These are phyloP conservation scores for Microbotryum scabiosae DNA, from an alignment of 1,284 basidiomycete genomes.

Conservation along the genomic window DNA sequence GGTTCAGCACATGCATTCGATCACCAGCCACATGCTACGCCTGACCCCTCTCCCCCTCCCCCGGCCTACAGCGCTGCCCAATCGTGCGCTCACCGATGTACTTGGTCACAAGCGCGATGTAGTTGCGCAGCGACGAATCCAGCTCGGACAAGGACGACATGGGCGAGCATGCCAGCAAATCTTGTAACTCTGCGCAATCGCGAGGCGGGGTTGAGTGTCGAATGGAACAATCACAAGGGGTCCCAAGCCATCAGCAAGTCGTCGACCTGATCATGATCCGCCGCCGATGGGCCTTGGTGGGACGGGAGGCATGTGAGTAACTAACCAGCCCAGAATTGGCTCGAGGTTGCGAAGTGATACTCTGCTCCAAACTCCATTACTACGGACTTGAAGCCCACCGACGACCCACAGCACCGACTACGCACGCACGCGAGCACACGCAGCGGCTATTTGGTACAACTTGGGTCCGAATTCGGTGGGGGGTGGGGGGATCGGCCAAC, in stretches of 20 bases:
- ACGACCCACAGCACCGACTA: too few species aligned
- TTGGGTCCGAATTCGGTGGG: too few species aligned
- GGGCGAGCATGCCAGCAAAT: conserved; percentile 59
- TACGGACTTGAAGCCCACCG: too few species aligned
- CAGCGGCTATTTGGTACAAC: too few species aligned
- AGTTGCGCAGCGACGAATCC: conserved; percentile 67
- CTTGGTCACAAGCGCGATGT: conserved; percentile 63
- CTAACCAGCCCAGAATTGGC: conserved; percentile 32
- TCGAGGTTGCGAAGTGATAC: conserved; percentile 23
- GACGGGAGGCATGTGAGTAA: neutral
- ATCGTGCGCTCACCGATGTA: conserved; percentile 43
- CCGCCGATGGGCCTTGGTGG: neutral
- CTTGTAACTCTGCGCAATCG: conserved; percentile 61
- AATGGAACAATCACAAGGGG: too few species aligned
- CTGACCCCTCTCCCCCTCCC: too few species aligned
- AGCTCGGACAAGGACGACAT: conserved; percentile 61
- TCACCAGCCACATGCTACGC: neutral
- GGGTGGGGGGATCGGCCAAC: too few species aligned
- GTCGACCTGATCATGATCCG: neutral
- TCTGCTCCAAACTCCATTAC: conserved; percentile 17
- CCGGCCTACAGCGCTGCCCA: conserved; percentile 61
- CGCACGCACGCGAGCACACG: too few species aligned
- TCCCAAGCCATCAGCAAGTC: too few species aligned
- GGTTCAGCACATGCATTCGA: neutral
- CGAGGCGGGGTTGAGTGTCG: too few species aligned